Percentiles rank a stretch among this genome's conserved stretches.
Evolutionary conservation across 1,139 yeast genomes (phyloP).

Genomic region (Hyphopichia burtonii): DNA sequence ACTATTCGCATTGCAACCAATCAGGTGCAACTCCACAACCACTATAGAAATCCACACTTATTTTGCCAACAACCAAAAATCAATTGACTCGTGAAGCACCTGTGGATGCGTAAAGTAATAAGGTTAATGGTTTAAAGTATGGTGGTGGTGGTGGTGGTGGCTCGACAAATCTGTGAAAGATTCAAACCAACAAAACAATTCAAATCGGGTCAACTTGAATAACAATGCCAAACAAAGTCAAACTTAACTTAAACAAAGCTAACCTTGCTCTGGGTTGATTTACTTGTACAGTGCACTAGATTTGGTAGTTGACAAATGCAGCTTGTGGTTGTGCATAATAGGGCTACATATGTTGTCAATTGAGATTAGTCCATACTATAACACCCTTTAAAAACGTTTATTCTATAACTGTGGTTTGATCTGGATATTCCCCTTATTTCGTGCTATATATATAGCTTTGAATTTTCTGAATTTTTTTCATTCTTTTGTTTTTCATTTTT

Average conservation of each 20-base stretch:
- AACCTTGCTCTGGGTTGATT: too few species aligned
- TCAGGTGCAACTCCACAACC: not conserved
- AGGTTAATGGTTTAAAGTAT: too few species aligned
- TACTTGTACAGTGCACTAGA: too few species aligned
- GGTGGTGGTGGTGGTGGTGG: constrained; percentile 4
- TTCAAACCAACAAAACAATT: too few species aligned
- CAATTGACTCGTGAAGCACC: too few species aligned
- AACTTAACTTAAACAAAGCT: too few species aligned
- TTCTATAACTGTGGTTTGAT: not conserved
- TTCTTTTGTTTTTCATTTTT: not conserved
- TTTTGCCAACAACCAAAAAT: too few species aligned
- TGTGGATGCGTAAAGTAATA: too few species aligned
- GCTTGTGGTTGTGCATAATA: not conserved
- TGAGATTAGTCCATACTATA: not conserved
- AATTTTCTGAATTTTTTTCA: constrained; percentile 1
- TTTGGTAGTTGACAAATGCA: not conserved
- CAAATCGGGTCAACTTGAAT: too few species aligned
- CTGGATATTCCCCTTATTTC: not conserved
- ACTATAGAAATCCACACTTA: too few species aligned
- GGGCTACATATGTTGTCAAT: not conserved
- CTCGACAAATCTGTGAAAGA: not conserved
- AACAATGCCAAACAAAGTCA: too few species aligned
- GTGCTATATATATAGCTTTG: not conserved
- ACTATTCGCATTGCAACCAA: not conserved
- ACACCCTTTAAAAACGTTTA: not conserved